These are phyloP conservation scores for Acanthamoeba polyphaga DNA, from an alignment of 208 protist species.

Conservation along the genomic window DNA sequence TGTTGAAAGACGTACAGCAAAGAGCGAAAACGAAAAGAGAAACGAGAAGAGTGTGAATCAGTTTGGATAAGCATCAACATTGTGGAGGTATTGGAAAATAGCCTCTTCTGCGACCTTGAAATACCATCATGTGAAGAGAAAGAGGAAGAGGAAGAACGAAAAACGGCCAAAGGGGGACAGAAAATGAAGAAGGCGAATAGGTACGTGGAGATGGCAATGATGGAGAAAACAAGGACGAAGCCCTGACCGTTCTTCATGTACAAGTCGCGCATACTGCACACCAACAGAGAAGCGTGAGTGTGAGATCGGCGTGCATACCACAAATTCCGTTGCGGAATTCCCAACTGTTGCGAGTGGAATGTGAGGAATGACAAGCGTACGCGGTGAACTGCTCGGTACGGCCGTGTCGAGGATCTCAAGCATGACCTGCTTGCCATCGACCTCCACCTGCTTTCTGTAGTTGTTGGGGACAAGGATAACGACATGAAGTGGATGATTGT, in stretches of 20 bases:
- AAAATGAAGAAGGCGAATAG: too few relatives aligned
- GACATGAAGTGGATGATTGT: too few relatives aligned
- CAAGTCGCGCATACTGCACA: constrained; percentile 89
- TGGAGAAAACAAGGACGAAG: constrained; percentile 92
- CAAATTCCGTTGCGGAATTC: background rate
- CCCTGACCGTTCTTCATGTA: constrained; percentile 93
- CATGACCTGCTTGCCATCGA: constrained; percentile 90
- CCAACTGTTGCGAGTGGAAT: background rate
- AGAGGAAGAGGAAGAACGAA: too few relatives aligned
- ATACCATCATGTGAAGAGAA: too few relatives aligned
- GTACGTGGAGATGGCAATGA: constrained; percentile 88
- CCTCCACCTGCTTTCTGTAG: constrained; percentile 87
- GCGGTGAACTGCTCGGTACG: constrained; percentile 65
- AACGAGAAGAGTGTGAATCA: background rate
- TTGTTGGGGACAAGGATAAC: too few relatives aligned
- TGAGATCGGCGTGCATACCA: background rate
- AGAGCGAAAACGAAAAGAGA: background rate
- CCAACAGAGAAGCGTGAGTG: constrained; percentile 67
- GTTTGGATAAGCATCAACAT: constrained; percentile 2
- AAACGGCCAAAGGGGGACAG: too few relatives aligned
- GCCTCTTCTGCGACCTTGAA: background rate
- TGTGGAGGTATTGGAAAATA: background rate
- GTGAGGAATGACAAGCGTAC: background rate
- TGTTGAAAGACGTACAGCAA: background rate
- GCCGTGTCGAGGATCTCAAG: constrained; percentile 91